phyloP scores from a whole-genome alignment of 192 early-diverging fungal species.

The Umbelopsis isabellina region DNA sequence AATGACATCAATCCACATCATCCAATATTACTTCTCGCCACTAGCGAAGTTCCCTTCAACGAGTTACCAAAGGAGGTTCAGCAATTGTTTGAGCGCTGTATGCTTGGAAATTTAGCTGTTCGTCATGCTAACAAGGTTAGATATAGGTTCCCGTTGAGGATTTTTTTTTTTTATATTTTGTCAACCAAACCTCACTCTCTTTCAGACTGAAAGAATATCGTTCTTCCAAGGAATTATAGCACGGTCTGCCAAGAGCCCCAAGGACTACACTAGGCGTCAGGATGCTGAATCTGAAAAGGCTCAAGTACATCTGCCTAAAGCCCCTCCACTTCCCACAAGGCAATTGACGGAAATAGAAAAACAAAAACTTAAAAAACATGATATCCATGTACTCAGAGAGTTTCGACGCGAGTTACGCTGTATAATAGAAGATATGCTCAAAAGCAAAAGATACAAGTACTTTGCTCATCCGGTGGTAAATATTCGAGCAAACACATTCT shows the following conservation, averaged over 20 bases:
- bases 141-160: neutral
- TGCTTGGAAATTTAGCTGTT: slow-evolving; percentile 31
- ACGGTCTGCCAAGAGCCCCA: neutral
- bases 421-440: slow-evolving; percentile 57
- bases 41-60: slow-evolving; percentile 48
- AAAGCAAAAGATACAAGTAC: slow-evolving; percentile 47
- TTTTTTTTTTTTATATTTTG: neutral
- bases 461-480: slow-evolving; percentile 53
- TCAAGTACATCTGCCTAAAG: slow-evolving; percentile 38
- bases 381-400: slow-evolving; percentile 53
- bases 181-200: slow-evolving; percentile 16
- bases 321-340: slow-evolving; percentile 52
- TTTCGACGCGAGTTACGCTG: slow-evolving; percentile 57
- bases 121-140: slow-evolving; percentile 22
- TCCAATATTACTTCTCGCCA: slow-evolving; percentile 58
- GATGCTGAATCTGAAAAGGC: neutral
- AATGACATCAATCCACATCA: slow-evolving; percentile 49
- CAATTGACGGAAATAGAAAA: slow-evolving; percentile 54
- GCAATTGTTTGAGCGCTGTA: slow-evolving; percentile 37
- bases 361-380: slow-evolving; percentile 51
- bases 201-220: slow-evolving; percentile 29
- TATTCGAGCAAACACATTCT: slow-evolving; percentile 33
- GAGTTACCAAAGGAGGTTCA: slow-evolving; percentile 42
- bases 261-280: neutral
- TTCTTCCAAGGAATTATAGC: slow-evolving; percentile 29